These are phyloP conservation scores for Lactifluus rugatus DNA, from an alignment of 768 basidiomycete genomes.

Conservation along the genomic window DNA sequence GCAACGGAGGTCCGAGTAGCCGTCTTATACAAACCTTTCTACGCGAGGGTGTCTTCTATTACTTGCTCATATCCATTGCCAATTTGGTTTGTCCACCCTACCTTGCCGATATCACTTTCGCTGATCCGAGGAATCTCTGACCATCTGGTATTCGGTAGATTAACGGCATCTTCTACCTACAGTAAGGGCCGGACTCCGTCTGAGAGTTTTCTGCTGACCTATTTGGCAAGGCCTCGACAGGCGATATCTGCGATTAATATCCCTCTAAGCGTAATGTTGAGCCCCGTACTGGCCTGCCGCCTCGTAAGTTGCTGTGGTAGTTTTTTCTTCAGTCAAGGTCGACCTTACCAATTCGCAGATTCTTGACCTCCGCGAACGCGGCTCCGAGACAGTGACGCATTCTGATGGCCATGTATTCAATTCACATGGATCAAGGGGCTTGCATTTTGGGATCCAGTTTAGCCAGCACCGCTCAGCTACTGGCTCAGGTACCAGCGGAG, in stretches of 20 bases:
- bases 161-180: slow-evolving; percentile 81
- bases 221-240: slow-evolving; percentile 53
- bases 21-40: slow-evolving; percentile 77
- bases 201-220: slow-evolving; percentile 15
- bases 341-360: slow-evolving; percentile 36
- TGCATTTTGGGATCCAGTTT: slow-evolving; percentile 18
- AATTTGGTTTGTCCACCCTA: slow-evolving; percentile 42
- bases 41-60: slow-evolving; percentile 80
- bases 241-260: slow-evolving; percentile 79
- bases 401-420: slow-evolving; percentile 29
- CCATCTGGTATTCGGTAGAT: slow-evolving; percentile 31
- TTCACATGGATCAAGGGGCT: slow-evolving; percentile 13
- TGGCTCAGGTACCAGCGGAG: slow-evolving; percentile 10
- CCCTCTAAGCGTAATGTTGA: slow-evolving; percentile 77
- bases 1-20: slow-evolving; percentile 67
- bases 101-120: not conserved
- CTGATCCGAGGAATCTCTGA: slow-evolving; percentile 1
- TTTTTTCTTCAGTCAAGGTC: not conserved
- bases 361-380: slow-evolving; percentile 72
- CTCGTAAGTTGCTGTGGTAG: slow-evolving; percentile 36
- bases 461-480: slow-evolving; percentile 16
- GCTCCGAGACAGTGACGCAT: slow-evolving; percentile 67
- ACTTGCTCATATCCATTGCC: slow-evolving; percentile 76
- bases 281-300: slow-evolving; percentile 69
- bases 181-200: slow-evolving; percentile 37